Evolutionary conservation across 2,329 filamentous ascomycete genomes (phyloP).

Genomic region (Colletotrichum shisoi): DNA sequence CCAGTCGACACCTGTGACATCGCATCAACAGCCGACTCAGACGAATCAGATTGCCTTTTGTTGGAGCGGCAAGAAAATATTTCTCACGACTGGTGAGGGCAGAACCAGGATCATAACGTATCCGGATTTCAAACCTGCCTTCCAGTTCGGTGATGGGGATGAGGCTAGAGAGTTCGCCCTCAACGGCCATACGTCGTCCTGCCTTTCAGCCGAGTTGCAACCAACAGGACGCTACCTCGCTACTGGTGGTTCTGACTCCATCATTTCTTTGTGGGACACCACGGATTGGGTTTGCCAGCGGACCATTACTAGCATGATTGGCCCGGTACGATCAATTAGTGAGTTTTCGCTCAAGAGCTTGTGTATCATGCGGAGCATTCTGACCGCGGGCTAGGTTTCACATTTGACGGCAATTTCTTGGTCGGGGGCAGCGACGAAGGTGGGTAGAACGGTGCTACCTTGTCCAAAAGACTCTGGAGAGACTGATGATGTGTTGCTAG

Average conservation of each 20-base stretch:
- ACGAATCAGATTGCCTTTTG: constrained; percentile 79
- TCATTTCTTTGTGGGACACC: constrained; percentile 81
- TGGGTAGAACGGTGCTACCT: constrained; percentile 43
- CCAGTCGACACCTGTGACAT: constrained; percentile 62
- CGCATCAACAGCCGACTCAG: constrained; percentile 68
- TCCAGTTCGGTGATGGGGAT: constrained; percentile 58
- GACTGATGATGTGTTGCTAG: constrained; percentile 45
- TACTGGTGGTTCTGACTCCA: constrained; percentile 76
- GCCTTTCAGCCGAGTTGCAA: constrained; percentile 72
- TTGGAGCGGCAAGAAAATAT: constrained; percentile 75
- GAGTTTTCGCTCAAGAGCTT: constrained; percentile 43
- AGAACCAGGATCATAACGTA: constrained; percentile 74
- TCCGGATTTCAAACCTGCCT: constrained; percentile 66
- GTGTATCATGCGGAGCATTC: neutral
- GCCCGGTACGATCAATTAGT: constrained; percentile 74
- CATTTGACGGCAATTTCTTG: constrained; percentile 78
- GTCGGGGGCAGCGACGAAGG: constrained; percentile 78
- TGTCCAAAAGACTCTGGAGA: neutral
- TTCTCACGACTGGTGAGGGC: constrained; percentile 76
- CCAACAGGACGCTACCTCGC: constrained; percentile 76
- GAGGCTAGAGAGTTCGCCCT: constrained; percentile 65
- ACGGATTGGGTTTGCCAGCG: constrained; percentile 78
- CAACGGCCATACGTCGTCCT: constrained; percentile 76
- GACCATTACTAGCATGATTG: constrained; percentile 73
- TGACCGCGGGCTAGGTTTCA: constrained; percentile 64